Percentiles rank a stretch among this genome's conserved stretches.
Evolutionary conservation across 108 stramenopile species (phyloP).

Genomic region (Skeletonema marinoi): DNA sequence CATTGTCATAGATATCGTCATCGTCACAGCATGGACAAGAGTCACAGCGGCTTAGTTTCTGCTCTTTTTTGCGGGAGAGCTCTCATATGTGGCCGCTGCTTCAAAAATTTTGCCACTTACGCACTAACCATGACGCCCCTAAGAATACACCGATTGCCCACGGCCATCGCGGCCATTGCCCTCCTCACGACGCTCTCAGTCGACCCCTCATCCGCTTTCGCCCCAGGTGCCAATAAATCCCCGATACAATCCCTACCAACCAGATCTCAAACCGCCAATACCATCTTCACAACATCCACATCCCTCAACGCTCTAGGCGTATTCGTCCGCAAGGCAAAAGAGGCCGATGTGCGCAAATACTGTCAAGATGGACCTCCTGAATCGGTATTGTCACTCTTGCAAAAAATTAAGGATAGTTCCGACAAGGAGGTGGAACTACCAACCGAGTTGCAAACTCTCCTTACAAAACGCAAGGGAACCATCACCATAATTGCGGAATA

Average conservation of each 20-base stretch:
- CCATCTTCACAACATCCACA: slow-evolving; percentile 11
- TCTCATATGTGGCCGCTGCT: neutral
- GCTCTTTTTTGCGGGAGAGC: neutral
- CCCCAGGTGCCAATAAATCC: neutral
- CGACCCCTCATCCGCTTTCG: neutral
- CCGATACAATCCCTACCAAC: neutral
- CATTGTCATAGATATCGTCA: too few relatives aligned
- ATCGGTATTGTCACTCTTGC: slow-evolving; percentile 62
- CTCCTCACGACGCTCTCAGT: neutral
- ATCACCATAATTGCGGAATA: slow-evolving; percentile 90
- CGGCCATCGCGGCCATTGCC: slow-evolving; percentile 2
- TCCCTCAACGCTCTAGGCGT: slow-evolving; percentile 75
- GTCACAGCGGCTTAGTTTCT: too few relatives aligned
- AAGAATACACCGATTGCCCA: neutral
- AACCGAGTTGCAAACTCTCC: slow-evolving; percentile 56
- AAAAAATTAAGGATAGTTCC: slow-evolving; percentile 54
- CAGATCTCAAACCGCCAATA: neutral
- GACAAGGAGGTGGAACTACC: slow-evolving; percentile 2
- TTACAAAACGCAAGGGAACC: slow-evolving; percentile 85
- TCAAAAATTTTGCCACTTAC: neutral
- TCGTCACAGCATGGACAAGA: too few relatives aligned
- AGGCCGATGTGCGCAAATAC: slow-evolving; percentile 72
- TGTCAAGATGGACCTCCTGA: slow-evolving; percentile 67
- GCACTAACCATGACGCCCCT: neutral
- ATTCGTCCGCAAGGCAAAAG: slow-evolving; percentile 85